Evolutionary conservation across 2,329 filamentous ascomycete species (phyloP).

Genomic region (Aspergillus uvarum): DNA sequence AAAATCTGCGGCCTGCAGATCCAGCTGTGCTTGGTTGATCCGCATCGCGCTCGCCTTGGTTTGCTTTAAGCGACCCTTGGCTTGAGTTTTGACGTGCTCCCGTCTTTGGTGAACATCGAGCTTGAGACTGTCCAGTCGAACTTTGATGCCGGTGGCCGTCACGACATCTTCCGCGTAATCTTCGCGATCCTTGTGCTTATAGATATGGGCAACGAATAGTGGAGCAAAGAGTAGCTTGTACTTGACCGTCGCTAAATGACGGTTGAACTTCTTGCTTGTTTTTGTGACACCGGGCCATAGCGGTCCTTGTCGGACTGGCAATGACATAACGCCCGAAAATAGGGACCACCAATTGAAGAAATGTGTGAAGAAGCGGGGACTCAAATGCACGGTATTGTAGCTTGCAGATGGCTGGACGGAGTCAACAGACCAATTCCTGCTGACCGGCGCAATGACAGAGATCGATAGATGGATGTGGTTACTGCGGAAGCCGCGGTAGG

Average conservation of each 20-base stretch:
- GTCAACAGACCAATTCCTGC: slow-evolving; percentile 79
- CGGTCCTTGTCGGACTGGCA: slow-evolving; percentile 87
- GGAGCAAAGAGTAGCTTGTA: slow-evolving; percentile 92
- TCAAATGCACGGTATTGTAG: slow-evolving; percentile 95
- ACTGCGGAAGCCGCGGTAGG: slow-evolving; percentile 94
- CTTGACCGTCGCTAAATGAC: slow-evolving; percentile 97
- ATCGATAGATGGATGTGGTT: slow-evolving; percentile 95
- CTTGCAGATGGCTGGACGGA: slow-evolving; percentile 76
- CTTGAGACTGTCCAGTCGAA: slow-evolving; percentile 95
- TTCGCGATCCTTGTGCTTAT: slow-evolving; percentile 95
- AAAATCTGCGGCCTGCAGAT: slow-evolving; percentile 87
- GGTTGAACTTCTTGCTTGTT: slow-evolving; percentile 96
- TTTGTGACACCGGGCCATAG: slow-evolving; percentile 93
- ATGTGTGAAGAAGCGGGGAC: slow-evolving; percentile 94
- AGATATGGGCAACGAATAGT: slow-evolving; percentile 92
- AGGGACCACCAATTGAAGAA: slow-evolving; percentile 98
- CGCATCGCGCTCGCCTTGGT: slow-evolving; percentile 88
- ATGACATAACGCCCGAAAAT: slow-evolving; percentile 90
- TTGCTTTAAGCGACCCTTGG: slow-evolving; percentile 72
- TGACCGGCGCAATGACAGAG: slow-evolving; percentile 80
- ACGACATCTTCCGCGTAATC: slow-evolving; percentile 76
- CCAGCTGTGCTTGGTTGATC: slow-evolving; percentile 90
- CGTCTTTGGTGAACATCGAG: slow-evolving; percentile 91
- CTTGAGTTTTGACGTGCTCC: slow-evolving; percentile 83
- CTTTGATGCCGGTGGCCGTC: slow-evolving; percentile 93